phyloP scores from a whole-genome alignment of 331 rosid species.

The Erythrophleum ivorense region DNA sequence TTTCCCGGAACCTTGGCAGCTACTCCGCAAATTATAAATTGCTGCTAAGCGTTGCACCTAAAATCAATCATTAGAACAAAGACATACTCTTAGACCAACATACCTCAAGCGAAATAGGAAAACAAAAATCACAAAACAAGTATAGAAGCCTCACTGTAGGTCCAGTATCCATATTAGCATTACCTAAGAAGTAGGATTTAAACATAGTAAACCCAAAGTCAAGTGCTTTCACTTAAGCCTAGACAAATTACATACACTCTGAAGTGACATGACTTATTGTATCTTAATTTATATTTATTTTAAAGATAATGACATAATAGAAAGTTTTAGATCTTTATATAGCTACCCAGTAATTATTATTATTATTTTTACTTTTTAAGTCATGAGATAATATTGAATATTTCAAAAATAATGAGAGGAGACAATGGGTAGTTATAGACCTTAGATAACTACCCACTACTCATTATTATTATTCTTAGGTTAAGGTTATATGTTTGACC shows the following conservation, averaged over 20 bases:
- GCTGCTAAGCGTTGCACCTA: constrained; percentile 80
- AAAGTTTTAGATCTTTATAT: background rate
- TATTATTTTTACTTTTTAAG: too few species aligned
- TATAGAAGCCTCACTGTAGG: background rate
- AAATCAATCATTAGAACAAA: constrained; percentile 37
- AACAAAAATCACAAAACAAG: background rate
- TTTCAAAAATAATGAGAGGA: too few species aligned
- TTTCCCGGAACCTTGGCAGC: constrained; percentile 73
- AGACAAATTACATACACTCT: background rate
- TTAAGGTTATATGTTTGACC: too few species aligned
- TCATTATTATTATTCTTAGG: background rate
- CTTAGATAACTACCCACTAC: background rate
- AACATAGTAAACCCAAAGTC: background rate
- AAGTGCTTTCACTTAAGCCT: background rate
- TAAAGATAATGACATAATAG: background rate
- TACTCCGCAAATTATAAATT: constrained; percentile 71
- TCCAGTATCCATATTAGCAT: constrained; percentile 2
- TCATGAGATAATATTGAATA: too few species aligned
- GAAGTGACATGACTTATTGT: background rate
- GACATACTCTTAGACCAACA: constrained; percentile 10
- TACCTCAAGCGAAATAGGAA: background rate
- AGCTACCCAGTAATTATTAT: too few species aligned
- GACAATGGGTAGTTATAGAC: too few species aligned
- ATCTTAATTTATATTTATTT: background rate
- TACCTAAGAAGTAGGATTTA: background rate